phyloP scores from a whole-genome alignment of 2,329 filamentous ascomycete species.

The Botryotinia globosa region DNA sequence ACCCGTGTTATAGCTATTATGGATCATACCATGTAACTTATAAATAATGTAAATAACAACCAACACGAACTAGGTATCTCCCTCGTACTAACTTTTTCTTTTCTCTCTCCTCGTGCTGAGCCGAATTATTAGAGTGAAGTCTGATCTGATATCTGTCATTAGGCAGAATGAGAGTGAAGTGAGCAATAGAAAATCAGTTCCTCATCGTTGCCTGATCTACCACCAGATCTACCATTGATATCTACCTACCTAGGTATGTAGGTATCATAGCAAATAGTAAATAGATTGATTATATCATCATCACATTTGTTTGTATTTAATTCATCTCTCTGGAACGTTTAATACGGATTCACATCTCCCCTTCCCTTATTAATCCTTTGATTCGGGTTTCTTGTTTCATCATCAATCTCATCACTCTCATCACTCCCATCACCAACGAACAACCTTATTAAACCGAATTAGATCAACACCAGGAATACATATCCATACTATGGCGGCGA shows the following conservation, averaged over 20 bases:
- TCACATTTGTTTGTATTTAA: background rate
- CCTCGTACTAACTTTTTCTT: no score
- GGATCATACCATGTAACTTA: background rate
- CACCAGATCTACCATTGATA: background rate
- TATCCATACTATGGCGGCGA: conserved; percentile 25
- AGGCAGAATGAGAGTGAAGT: background rate
- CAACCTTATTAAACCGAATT: background rate
- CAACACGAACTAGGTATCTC: background rate
- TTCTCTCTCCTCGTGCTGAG: background rate
- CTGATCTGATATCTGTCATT: background rate
- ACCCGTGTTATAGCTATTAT: background rate
- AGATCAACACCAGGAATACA: background rate
- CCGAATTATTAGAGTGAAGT: background rate
- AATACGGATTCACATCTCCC: background rate
- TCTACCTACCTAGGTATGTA: no score
- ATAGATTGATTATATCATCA: background rate
- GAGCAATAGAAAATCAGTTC: background rate
- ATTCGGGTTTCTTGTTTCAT: conserved; percentile 13
- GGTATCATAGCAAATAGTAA: background rate
- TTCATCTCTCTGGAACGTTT: background rate
- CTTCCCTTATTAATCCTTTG: background rate
- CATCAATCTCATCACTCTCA: background rate
- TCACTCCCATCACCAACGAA: background rate
- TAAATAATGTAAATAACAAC: background rate
- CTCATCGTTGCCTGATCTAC: conserved; percentile 3